Percentiles rank a stretch among this genome's conserved stretches.
phyloP scores from a whole-genome alignment of 768 basidiomycete species.

The Rhodocollybia butyracea region DNA sequence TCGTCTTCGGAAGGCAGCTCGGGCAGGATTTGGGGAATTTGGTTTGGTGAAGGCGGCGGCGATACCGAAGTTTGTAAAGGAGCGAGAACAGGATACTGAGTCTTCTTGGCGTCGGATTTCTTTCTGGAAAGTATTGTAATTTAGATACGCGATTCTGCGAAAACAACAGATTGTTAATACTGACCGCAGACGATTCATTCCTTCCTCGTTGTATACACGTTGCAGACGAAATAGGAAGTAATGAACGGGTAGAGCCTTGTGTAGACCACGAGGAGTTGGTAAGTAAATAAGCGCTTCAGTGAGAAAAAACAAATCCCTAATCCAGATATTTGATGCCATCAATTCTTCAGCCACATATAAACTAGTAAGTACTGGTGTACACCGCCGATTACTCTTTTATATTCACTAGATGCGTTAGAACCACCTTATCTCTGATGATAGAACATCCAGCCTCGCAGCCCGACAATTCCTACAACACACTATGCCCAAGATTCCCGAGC shows the following conservation, averaged over 20 bases:
- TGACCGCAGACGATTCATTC: slow-evolving; percentile 84
- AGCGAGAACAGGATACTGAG: slow-evolving; percentile 31
- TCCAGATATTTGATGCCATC: no score
- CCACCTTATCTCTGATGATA: no score
- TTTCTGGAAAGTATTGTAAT: slow-evolving; percentile 47
- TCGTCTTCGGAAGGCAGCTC: slow-evolving; percentile 67
- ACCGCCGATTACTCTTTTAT: no score
- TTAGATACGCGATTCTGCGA: slow-evolving; percentile 11
- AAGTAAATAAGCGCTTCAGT: slow-evolving; percentile 1
- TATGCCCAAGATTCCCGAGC: no score
- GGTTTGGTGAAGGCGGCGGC: slow-evolving; percentile 18
- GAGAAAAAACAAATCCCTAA: no score
- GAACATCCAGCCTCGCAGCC: no score
- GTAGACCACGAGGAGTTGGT: slow-evolving; percentile 61
- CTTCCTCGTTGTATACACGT: slow-evolving; percentile 71
- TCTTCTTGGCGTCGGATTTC: slow-evolving; percentile 69
- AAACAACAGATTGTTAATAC: slow-evolving; percentile 22
- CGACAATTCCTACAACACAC: no score
- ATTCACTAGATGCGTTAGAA: no score
- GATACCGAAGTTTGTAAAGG: slow-evolving; percentile 16
- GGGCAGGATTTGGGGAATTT: slow-evolving; percentile 39
- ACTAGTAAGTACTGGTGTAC: no score
- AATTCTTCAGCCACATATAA: no score
- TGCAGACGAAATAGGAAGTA: slow-evolving; percentile 35
- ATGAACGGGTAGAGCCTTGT: slow-evolving; percentile 55